Evolutionary conservation across 345 rosid genomes (phyloP).

Genomic region (Syzygium aromaticum): DNA sequence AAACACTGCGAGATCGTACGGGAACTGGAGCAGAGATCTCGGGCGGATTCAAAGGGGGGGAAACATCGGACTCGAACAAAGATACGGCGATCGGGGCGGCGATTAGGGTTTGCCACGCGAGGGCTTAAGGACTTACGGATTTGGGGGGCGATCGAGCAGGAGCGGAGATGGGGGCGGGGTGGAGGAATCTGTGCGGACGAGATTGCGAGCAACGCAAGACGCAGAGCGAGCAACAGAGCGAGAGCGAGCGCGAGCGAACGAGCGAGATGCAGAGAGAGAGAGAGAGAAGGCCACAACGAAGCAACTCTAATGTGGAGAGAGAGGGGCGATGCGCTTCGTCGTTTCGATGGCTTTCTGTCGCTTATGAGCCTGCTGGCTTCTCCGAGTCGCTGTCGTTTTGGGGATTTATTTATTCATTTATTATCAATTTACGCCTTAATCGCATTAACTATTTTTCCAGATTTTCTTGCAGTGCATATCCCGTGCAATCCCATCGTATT

Average conservation of each 20-base stretch:
- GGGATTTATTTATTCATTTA: not conserved
- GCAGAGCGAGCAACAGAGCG: not conserved
- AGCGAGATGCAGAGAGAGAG: constrained; percentile 1
- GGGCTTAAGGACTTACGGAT: not conserved
- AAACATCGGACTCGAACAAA: constrained; percentile 15
- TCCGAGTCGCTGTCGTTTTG: not conserved
- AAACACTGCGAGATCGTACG: not conserved
- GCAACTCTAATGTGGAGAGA: not conserved
- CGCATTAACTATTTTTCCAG: not conserved
- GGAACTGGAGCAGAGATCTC: not conserved
- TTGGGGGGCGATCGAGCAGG: not conserved
- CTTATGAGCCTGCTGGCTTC: not conserved
- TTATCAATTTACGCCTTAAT: not conserved
- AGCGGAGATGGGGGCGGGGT: constrained; percentile 14
- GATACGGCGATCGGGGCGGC: constrained; percentile 5
- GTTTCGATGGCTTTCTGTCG: not conserved
- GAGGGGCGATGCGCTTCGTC: not conserved
- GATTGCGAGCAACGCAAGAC: constrained; percentile 16
- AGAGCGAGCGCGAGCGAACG: constrained; percentile 5
- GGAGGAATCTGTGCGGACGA: constrained; percentile 23
- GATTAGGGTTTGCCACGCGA: constrained; percentile 9
- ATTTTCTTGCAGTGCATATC: no score
- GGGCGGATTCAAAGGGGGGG: not conserved
- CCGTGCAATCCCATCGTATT: no score
- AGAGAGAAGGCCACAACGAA: constrained; percentile 7